Base-by-base conservation (phyloP, 2,329 filamentous ascomycete genomes). In the Apiospora malaysiana region DNA sequence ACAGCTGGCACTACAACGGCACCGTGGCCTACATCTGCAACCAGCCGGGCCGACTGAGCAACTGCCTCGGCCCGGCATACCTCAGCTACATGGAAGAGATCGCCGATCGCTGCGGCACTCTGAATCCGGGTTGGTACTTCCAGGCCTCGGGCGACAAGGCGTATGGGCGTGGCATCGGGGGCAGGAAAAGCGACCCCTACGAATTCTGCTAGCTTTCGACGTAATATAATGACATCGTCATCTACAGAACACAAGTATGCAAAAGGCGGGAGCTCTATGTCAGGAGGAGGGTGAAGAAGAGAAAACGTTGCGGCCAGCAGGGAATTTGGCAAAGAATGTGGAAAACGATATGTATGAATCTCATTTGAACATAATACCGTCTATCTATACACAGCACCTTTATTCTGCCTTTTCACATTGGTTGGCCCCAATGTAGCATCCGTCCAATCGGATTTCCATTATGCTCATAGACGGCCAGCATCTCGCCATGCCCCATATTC, bases 381-480 rank as follows among this genome's bases (percentile, higher is more conserved):
- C 21, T 66, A 45, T 51, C 27, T 32, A 68, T 18, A 2, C 10
- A 2, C 21, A 68, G 21, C 37, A 4, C n/a, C 42, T 16, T 68
- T 27, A 25, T 45, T 27, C 18, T 4, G 7, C 8, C 2, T 47
- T 23, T 21, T 10, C 5, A 12, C 18, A 45, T 3, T 14, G 7
- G 25, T 66, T 45, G 66, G 18, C 51, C 42, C 46, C 73, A 73
- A 59, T 68, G 73, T 42, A 79, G 27, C 18, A 75, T 67, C 68
- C 75, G 77, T 21, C 77, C 79, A 25, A 78, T n/a, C 1, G 79
- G 77, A 65, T 73, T 77, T 6, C 78, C 78, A 0, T 63, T 69
- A 67, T 78, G 75, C 69, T 80, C 79, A 70, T 76, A 80, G 0
- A 78, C 76, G 27, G 74, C 78, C 77, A 80, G 74, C 7, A 80